phyloP scores from a whole-genome alignment of 2,329 filamentous ascomycete genomes.

The Madurella mycetomatis region DNA sequence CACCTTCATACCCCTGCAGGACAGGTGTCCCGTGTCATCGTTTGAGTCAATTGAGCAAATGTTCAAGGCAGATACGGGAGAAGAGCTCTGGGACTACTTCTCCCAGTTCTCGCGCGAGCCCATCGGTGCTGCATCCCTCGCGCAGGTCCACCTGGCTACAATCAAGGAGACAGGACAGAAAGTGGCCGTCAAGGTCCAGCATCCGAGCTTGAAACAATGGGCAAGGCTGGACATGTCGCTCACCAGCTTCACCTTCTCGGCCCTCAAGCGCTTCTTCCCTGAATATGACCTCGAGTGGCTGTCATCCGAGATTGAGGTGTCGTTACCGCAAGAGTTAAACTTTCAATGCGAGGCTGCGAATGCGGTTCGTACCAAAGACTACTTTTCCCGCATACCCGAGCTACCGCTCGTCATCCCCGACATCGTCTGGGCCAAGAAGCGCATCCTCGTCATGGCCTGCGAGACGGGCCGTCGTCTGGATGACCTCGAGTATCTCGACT shows the following conservation, averaged over 20 bases:
- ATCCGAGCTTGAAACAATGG: constrained; percentile 86
- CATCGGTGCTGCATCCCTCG: constrained; percentile 88
- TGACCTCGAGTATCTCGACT: constrained; percentile 81
- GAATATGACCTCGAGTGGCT: constrained; percentile 98
- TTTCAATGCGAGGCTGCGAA: constrained; percentile 84
- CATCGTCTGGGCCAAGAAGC: constrained; percentile 81
- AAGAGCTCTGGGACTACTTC: constrained; percentile 75
- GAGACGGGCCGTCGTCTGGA: constrained; percentile 83
- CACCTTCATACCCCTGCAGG: constrained; percentile 93
- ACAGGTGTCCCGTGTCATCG: constrained; percentile 90
- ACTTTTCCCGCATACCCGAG: constrained; percentile 70
- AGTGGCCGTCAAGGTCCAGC: constrained; percentile 96
- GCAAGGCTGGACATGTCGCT: constrained; percentile 80
- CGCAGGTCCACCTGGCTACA: constrained; percentile 87
- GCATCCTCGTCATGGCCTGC: constrained; percentile 94
- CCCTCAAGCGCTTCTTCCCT: constrained; percentile 87
- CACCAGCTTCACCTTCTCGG: constrained; percentile 84
- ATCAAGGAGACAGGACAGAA: constrained; percentile 76
- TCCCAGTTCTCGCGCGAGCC: constrained; percentile 75
- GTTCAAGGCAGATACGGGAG: constrained; percentile 79
- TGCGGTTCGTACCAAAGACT: constrained; percentile 69
- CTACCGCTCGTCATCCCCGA: constrained; percentile 84
- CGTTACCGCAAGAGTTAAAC: constrained; percentile 85
- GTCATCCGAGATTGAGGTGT: constrained; percentile 85
- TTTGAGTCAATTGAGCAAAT: constrained; percentile 81